Conservation (phyloP, 2,329 filamentous ascomycete species). For the Colletotrichum acutatum region DNA sequence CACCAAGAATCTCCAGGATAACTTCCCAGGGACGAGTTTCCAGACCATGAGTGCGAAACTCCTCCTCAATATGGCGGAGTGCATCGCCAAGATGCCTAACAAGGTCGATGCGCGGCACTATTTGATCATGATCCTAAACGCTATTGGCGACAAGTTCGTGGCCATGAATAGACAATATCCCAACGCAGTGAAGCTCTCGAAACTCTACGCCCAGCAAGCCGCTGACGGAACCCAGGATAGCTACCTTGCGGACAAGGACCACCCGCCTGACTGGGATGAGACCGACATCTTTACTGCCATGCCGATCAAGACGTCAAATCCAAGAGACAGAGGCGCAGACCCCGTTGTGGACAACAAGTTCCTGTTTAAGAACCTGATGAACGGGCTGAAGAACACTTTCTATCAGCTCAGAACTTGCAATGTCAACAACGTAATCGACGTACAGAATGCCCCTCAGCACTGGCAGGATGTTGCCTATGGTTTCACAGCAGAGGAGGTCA, state of each 20-base stretch:
- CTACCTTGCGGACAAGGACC: slow-evolving; percentile 84
- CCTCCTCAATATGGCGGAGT: slow-evolving; percentile 97
- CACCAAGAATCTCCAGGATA: slow-evolving; percentile 94
- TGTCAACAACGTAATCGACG: slow-evolving; percentile 73
- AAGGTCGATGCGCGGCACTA: slow-evolving; percentile 96
- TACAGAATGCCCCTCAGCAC: slow-evolving; percentile 82
- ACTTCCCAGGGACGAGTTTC: slow-evolving; percentile 96
- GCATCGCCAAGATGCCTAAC: slow-evolving; percentile 92
- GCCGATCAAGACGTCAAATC: slow-evolving; percentile 94
- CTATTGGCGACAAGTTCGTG: slow-evolving; percentile 97
- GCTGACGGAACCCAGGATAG: slow-evolving; percentile 73
- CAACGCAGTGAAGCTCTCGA: slow-evolving; percentile 94
- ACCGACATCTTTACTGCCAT: slow-evolving; percentile 97
- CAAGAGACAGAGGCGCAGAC: slow-evolving; percentile 87
- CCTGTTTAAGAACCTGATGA: slow-evolving; percentile 95
- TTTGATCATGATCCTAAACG: slow-evolving; percentile 95
- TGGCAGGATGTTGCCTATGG: slow-evolving; percentile 97
- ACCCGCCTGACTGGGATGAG: slow-evolving; percentile 93
- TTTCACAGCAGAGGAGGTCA: slow-evolving; percentile 96
- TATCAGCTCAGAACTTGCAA: slow-evolving; percentile 95
- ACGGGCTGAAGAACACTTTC: slow-evolving; percentile 95
- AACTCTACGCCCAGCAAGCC: slow-evolving; percentile 77
- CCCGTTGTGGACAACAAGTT: slow-evolving; percentile 98
- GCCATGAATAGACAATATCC: slow-evolving; percentile 97
- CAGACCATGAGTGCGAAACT: slow-evolving; percentile 99